These are phyloP conservation scores for Metschnikowia sp. DNA, from an alignment of 805 yeast genomes.

Conservation along the genomic window DNA sequence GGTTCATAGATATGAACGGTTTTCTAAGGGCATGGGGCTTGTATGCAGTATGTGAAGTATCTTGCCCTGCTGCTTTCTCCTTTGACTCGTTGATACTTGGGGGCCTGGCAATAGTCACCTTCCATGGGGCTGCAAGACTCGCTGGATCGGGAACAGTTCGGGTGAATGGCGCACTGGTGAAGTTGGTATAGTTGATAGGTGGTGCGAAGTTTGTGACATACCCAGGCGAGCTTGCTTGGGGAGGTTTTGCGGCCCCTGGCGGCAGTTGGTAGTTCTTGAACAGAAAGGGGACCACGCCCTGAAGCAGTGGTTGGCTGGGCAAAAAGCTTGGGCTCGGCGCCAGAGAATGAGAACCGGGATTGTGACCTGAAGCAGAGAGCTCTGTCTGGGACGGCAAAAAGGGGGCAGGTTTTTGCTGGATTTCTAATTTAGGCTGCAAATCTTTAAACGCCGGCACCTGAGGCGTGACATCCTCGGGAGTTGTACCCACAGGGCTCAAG, in stretches of 20 bases:
- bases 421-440: background rate
- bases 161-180: too few relatives aligned
- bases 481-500: background rate
- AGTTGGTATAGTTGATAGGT: background rate
- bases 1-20: too few relatives aligned
- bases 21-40: too few relatives aligned
- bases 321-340: background rate
- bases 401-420: background rate
- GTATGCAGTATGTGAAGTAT: too few relatives aligned
- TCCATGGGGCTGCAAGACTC: too few relatives aligned
- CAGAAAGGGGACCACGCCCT: conserved; percentile 5
- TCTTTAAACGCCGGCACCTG: background rate
- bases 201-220: background rate
- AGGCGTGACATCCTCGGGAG: too few relatives aligned
- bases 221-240: too few relatives aligned
- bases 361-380: background rate
- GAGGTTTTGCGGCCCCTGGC: too few relatives aligned
- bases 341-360: background rate
- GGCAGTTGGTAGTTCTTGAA: conserved; percentile 1
- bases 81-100: too few relatives aligned
- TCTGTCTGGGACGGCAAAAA: conserved; percentile 3
- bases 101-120: too few relatives aligned
- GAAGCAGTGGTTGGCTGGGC: conserved; percentile 5
- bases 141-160: too few relatives aligned
- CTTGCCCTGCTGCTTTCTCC: too few relatives aligned